phyloP scores from a whole-genome alignment of 306 rosid species.

The Vicia sativa region DNA sequence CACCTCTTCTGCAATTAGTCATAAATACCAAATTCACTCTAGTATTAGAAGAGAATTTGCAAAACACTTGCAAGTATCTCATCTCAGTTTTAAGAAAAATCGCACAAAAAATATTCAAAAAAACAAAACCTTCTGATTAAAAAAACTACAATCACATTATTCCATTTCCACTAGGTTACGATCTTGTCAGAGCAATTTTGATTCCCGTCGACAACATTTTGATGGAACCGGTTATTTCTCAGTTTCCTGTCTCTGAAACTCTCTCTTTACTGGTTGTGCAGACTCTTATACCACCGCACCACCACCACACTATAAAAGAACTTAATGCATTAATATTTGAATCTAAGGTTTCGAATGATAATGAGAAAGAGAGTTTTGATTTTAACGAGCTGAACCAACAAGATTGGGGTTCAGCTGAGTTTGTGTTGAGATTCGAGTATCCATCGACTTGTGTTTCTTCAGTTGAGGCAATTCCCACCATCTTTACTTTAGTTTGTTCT shows the following conservation, averaged over 20 bases:
- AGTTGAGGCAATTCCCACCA: no score
- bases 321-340: conserved; percentile 49
- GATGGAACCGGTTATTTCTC: conserved; percentile 81
- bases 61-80: no score
- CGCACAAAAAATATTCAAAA: no score
- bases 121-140: no score
- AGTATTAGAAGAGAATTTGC: no score
- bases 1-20: no score
- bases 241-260: conserved; percentile 60
- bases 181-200: conserved; percentile 82
- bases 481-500: no score
- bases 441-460: conserved; percentile 96
- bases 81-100: no score
- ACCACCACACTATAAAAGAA: conserved; percentile 50
- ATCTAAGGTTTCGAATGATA: conserved; percentile 51
- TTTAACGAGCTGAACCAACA: conserved; percentile 63
- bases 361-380: conserved; percentile 71
- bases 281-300: conserved; percentile 62
- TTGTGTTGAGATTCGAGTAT: conserved; percentile 81
- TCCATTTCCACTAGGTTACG: not conserved
- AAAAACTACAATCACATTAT: no score
- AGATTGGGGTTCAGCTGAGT: conserved; percentile 82
- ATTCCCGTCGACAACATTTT: conserved; percentile 82
- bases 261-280: conserved; percentile 83
- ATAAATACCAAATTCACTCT: no score